Conservation (phyloP, 495 filamentous ascomycete genomes). For the Penicillium manginii region DNA sequence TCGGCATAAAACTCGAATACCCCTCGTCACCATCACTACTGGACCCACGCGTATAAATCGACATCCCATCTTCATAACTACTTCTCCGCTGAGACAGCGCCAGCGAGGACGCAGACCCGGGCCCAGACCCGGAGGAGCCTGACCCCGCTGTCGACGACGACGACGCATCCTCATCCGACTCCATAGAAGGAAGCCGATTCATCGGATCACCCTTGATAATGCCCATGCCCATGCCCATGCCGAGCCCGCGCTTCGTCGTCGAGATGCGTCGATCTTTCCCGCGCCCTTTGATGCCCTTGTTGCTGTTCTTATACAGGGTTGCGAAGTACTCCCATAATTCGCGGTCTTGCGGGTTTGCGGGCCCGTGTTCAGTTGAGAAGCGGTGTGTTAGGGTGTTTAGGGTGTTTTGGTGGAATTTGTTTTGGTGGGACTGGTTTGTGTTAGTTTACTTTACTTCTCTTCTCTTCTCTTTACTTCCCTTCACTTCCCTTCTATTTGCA, state of each 20-base stretch:
- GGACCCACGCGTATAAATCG: conserved; percentile 37
- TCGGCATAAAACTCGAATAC: too few species aligned
- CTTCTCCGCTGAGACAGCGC: too few species aligned
- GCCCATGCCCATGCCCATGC: not conserved
- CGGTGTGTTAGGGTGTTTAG: conserved; percentile 72
- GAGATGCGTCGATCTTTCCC: conserved; percentile 73
- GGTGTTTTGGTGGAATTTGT: conserved; percentile 81
- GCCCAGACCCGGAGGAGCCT: too few species aligned
- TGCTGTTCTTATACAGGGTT: conserved; percentile 88
- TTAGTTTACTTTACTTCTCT: too few species aligned
- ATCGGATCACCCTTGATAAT: conserved; percentile 10
- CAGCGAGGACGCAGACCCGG: too few species aligned
- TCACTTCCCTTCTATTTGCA: too few species aligned
- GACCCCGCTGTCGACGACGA: conserved; percentile 15
- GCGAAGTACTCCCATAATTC: conserved; percentile 88
- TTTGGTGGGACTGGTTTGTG: conserved; percentile 77
- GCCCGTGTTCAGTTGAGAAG: conserved; percentile 67
- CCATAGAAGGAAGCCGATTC: conserved; percentile 20
- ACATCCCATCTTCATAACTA: conserved; percentile 38
- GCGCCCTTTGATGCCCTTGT: conserved; percentile 91
- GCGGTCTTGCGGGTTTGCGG: conserved; percentile 68
- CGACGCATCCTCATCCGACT: conserved; percentile 27
- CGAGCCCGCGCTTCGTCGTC: conserved; percentile 32
- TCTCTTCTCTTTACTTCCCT: too few species aligned
- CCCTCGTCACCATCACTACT: conserved; percentile 42